These are phyloP conservation scores for Smithsoniella earleae DNA, from an alignment of 163 green algal genomes.

Conservation along the genomic window DNA sequence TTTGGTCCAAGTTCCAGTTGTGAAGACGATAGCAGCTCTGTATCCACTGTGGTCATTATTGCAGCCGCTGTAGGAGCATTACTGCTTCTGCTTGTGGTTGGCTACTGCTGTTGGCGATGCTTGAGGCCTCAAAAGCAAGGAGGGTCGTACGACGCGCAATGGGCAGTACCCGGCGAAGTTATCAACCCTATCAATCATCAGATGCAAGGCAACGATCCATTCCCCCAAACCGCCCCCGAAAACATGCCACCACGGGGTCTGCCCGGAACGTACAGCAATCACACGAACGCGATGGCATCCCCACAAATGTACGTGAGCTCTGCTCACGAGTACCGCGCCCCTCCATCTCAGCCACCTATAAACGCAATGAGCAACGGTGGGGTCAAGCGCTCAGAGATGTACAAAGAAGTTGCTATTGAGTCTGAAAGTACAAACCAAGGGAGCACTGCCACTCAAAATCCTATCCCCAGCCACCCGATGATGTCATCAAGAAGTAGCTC, in stretches of 20 bases:
- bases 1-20: background rate
- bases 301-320: too few relatives aligned
- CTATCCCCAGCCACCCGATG: background rate
- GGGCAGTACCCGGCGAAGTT: background rate
- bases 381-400: too few relatives aligned
- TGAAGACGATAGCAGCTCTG: background rate
- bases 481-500: background rate
- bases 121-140: background rate
- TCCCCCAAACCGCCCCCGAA: background rate
- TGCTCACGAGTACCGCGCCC: too few relatives aligned
- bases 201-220: background rate
- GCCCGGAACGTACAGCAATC: too few relatives aligned
- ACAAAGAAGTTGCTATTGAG: too few relatives aligned
- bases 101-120: background rate
- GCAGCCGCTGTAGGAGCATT: background rate
- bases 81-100: background rate
- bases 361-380: background rate
- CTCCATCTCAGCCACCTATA: background rate
- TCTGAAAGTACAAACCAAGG: too few relatives aligned
- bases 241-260: background rate
- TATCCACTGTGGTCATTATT: background rate
- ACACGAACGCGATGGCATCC: too few relatives aligned
- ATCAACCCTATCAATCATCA: background rate
- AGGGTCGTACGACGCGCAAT: background rate
- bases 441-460: too few relatives aligned